Conservation (phyloP, 1,139 yeast species). For the Lodderomyces metapsilosis region DNA sequence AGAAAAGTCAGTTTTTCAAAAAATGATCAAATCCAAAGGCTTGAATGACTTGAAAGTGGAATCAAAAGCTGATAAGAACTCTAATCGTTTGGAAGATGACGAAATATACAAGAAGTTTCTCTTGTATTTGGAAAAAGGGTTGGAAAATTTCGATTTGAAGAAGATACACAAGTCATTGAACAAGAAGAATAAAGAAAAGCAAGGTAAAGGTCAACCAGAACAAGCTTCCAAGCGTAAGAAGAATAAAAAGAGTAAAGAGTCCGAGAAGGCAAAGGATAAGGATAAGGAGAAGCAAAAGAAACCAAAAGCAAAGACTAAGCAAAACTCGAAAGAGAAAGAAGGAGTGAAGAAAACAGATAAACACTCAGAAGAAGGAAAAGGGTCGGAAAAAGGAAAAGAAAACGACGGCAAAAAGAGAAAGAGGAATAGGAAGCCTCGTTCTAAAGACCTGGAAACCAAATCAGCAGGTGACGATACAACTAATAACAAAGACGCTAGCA, state of each 20-base stretch:
- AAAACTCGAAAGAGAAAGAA: background rate
- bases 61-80: background rate
- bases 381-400: constrained; percentile 2
- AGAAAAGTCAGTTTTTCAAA: constrained; percentile 23
- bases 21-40: constrained; percentile 15
- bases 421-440: background rate
- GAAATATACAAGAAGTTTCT: constrained; percentile 14
- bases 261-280: background rate
- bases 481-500: background rate
- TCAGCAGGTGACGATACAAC: background rate
- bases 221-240: background rate
- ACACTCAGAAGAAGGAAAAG: constrained; percentile 1
- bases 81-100: constrained; percentile 13
- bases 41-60: background rate
- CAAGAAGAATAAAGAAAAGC: constrained; percentile 11
- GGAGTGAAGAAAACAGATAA: background rate
- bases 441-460: background rate
- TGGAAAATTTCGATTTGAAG: constrained; percentile 15
- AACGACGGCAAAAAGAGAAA: background rate
- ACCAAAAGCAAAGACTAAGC: background rate
- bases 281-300: background rate
- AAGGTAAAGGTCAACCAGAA: background rate
- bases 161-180: constrained; percentile 12
- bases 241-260: constrained; percentile 1
- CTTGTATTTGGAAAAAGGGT: constrained; percentile 12